Conservation (phyloP, 192 early-diverging fungal species). For the Mycoemilia scoparia region DNA sequence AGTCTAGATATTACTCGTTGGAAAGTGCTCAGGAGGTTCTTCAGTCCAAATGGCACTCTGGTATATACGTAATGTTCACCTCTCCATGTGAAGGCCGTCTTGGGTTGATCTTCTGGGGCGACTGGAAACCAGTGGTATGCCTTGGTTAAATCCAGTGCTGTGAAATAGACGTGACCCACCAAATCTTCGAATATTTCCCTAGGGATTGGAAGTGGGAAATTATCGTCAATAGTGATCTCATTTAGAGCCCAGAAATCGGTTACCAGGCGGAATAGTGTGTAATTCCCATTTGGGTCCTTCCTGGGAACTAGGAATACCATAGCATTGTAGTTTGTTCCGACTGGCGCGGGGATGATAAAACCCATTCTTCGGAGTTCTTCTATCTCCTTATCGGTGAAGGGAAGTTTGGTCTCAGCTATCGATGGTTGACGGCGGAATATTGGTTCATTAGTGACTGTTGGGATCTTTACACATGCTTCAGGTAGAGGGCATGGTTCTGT, state of each 20-base stretch:
- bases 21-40: too few species aligned
- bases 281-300: neutral
- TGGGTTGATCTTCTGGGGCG: neutral
- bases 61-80: neutral
- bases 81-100: constrained; percentile 1
- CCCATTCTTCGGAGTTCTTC: neutral
- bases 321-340: neutral
- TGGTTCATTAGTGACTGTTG: too few species aligned
- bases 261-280: neutral
- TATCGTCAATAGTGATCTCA: neutral
- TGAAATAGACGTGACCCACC: neutral
- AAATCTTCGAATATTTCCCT: neutral
- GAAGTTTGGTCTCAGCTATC: too few species aligned
- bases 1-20: too few species aligned
- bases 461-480: too few species aligned
- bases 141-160: neutral
- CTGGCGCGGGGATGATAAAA: neutral
- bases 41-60: too few species aligned
- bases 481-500: too few species aligned
- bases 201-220: neutral
- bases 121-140: constrained; percentile 1
- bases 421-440: too few species aligned
- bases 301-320: constrained; percentile 2
- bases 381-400: neutral
- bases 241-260: neutral